Conservation (phyloP, 805 yeast species). For the Ogataea philodendri region DNA sequence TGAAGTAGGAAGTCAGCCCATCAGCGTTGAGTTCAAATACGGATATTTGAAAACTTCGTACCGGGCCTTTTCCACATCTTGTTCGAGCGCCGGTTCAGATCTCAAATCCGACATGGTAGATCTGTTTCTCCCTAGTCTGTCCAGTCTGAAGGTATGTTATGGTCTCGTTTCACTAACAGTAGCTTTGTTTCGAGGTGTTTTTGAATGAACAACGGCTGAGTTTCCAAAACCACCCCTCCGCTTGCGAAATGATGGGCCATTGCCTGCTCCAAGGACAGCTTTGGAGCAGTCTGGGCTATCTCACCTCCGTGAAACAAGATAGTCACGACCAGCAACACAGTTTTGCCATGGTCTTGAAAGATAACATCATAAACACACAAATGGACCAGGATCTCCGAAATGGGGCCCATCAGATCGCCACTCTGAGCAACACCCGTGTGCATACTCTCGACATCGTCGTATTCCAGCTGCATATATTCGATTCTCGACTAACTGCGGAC, state of each 20-base stretch:
- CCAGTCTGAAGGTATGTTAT: slow-evolving; percentile 9
- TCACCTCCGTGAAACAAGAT: slow-evolving; percentile 2
- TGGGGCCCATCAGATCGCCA: slow-evolving; percentile 13
- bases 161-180: neutral
- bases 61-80: neutral
- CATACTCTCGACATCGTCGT: slow-evolving; percentile 11
- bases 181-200: slow-evolving; percentile 11
- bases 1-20: neutral
- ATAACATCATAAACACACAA: slow-evolving; percentile 13
- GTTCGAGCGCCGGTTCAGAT: too few relatives aligned
- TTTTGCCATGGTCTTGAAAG: slow-evolving; percentile 15
- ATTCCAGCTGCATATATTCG: slow-evolving; percentile 11
- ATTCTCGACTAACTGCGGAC: slow-evolving; percentile 6
- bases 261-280: slow-evolving; percentile 16
- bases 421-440: slow-evolving; percentile 11
- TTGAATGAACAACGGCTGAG: slow-evolving; percentile 12
- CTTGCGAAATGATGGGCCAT: slow-evolving; percentile 22
- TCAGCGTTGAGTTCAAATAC: slow-evolving; percentile 1
- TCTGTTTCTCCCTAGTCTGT: slow-evolving; percentile 11
- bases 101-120: neutral
- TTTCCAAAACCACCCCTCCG: slow-evolving; percentile 13
- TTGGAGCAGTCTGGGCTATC: slow-evolving; percentile 17
- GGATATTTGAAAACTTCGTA: slow-evolving; percentile 3
- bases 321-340: slow-evolving; percentile 1
- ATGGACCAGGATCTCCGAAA: slow-evolving; percentile 17